Evolutionary conservation across 2,329 filamentous ascomycete genomes (phyloP), one percentile per base, ranked within the genome.

Genomic region (Talaromyces rugulosus): DNA sequence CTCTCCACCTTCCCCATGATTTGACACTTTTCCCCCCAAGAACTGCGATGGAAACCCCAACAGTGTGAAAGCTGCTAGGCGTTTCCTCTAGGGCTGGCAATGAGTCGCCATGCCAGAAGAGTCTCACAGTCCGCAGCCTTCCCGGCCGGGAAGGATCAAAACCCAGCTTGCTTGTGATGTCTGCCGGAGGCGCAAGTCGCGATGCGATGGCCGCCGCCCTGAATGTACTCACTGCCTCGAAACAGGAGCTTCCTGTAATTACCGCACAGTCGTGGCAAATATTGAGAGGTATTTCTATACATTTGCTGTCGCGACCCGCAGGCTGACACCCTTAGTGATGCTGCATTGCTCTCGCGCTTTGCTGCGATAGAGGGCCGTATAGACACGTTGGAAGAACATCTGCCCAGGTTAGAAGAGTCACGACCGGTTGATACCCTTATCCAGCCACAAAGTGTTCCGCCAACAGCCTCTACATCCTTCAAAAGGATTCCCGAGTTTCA

Each of bases 401-500:
- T 53, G 27, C 30, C 51, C 27, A 30, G 23, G 31, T 27, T 11
- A 9, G 51, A 18, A 53, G 51, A 53, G 23, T 12, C 27, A 16
- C 51, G n/a, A 6, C 14, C 11, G 27, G 11, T 31, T n/a, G n/a
- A 8, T 53, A 30, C 14, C 11, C 51, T 23, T 28, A 6, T 30
- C 23, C 14, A 16, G 14, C n/a, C 51, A 28, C 12, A 53, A 31
- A 28, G 23, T 28, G 18, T 4, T 8, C 16, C 51, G 8, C 14
- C 47, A 14, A 27, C 47, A 14, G 51, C 16, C 12, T 30, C 51
- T 2, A 16, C 12, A 8, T 3, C 14, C 14, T 53, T 31, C 5
- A 28, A 53, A 30, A 40, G 54, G n/a, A 36, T 56, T 36, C 54
- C 54, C 7, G 34, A 56, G 23, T 56, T 56, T 34, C 34, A 56